These are phyloP conservation scores for Russula sp. DNA, from an alignment of 768 basidiomycete genomes.

Conservation along the genomic window DNA sequence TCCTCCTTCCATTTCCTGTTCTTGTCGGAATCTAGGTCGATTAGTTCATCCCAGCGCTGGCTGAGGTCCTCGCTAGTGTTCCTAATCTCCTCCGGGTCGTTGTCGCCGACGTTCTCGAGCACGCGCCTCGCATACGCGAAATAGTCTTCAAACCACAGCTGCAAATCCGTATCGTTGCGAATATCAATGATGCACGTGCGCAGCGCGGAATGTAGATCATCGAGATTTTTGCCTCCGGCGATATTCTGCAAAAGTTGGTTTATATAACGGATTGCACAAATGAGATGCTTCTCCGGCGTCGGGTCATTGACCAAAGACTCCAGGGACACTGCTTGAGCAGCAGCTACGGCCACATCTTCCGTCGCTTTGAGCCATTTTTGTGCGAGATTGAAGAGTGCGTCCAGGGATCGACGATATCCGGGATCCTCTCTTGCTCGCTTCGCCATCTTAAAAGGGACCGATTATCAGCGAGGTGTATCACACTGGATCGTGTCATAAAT, in stretches of 20 bases:
- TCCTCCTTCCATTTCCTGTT: conserved; percentile 46
- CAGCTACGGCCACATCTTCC: conserved; percentile 41
- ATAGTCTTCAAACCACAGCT: conserved; percentile 48
- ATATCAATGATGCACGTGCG: conserved; percentile 41
- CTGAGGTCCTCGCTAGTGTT: conserved; percentile 39
- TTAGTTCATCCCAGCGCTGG: conserved; percentile 42
- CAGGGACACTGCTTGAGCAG: conserved; percentile 40
- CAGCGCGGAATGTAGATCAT: conserved; percentile 38
- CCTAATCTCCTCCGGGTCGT: conserved; percentile 39
- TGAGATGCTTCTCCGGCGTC: conserved; percentile 54
- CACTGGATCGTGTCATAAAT: background rate
- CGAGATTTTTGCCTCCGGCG: conserved; percentile 42
- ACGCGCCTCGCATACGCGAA: conserved; percentile 39
- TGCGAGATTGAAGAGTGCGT: conserved; percentile 48
- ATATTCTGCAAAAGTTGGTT: conserved; percentile 45
- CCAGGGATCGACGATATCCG: conserved; percentile 48
- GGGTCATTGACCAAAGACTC: conserved; percentile 54
- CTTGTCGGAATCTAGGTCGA: conserved; percentile 37
- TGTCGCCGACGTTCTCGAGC: conserved; percentile 46
- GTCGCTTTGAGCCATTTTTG: conserved; percentile 51
- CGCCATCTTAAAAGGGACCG: conserved; percentile 39
- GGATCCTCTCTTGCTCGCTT: conserved; percentile 58
- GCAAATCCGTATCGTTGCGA: conserved; percentile 46
- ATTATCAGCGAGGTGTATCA: background rate
- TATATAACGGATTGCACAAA: conserved; percentile 40